Base-by-base conservation (phyloP, 345 rosid genomes). In the Gossypium thurberi region DNA sequence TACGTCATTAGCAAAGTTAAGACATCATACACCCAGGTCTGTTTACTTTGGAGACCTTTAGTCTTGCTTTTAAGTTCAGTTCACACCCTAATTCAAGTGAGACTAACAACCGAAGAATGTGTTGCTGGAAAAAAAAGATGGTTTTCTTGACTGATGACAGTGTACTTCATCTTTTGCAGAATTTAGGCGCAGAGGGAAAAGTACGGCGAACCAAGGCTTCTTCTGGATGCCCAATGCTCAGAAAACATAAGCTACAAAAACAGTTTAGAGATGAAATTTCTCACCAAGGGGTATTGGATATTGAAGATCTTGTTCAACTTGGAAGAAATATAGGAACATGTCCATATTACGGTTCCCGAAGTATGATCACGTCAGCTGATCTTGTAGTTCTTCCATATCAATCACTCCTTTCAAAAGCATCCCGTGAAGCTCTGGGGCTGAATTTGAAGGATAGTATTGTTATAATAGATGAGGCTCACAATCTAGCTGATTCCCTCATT, bases 381-480 rank as follows among this genome's bases (percentile, higher is more conserved):
- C 97, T 92, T 78, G 91, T 92, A 53, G 88, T 92, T 78, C 97
- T 94, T 71, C 98, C 98, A 28, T 94, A 94, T 76, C 97, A 92
- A 66, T 94, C 98, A 76, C 91, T 94, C 71, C 88, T 94, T 42
- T 90, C 93, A 80, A 89, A 90, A 87, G 85, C 97, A 47, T 89
- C 98, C n/a, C 90, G 97, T 46, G 97, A 94, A 69, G 86, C 92
- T 61, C 97, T 94, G 73, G 97, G 93, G 23, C 85, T 94, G 63
- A 85, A 82, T 74, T 84, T 92, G 90, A 90, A 88, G 81, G 85
- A 86, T 23, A 90, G 71, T 81, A 85, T 94, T 72, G 87, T 94
- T 71, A 89, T 94, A 69, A 89, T 94, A 74, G 98, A 92, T 44
- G 98, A 94, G 85, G 98, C 97, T 74, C 97, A 94, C 82, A 94